Percentiles rank a stretch among this genome's conserved stretches.
Conservation (phyloP, 1,284 basidiomycete species). For the Malassezia vespertilionis region DNA sequence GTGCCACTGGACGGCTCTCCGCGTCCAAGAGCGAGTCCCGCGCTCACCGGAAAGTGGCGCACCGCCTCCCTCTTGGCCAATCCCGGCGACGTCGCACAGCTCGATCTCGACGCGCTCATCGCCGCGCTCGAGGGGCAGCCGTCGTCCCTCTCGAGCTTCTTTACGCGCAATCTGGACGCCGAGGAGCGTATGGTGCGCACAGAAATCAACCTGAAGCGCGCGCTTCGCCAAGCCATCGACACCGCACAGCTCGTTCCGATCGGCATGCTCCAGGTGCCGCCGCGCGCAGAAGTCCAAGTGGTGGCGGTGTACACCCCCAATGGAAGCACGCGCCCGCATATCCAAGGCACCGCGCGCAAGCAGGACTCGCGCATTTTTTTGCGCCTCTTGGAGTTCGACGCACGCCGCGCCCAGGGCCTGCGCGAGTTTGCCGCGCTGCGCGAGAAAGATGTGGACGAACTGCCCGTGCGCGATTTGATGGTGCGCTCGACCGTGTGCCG, state of each 20-base stretch:
- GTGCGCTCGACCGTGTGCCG: slow-evolving; percentile 50
- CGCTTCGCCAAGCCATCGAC: slow-evolving; percentile 48
- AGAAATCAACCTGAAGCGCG: slow-evolving; percentile 49
- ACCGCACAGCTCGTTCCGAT: slow-evolving; percentile 48
- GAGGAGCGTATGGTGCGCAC: slow-evolving; percentile 51
- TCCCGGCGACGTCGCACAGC: slow-evolving; percentile 46
- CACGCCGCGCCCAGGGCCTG: slow-evolving; percentile 20
- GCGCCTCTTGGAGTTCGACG: slow-evolving; percentile 50
- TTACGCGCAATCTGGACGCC: slow-evolving; percentile 49
- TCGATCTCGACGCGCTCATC: slow-evolving; percentile 50
- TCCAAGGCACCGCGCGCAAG: slow-evolving; percentile 49
- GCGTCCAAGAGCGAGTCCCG: slow-evolving; percentile 19
- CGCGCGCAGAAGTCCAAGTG: slow-evolving; percentile 47
- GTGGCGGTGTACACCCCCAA: slow-evolving; percentile 51
- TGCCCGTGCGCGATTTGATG: slow-evolving; percentile 52
- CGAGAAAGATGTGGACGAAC: slow-evolving; percentile 43
- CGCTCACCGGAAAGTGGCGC: slow-evolving; percentile 43
- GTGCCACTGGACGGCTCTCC: too few species aligned
- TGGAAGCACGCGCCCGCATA: slow-evolving; percentile 50
- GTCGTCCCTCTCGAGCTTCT: slow-evolving; percentile 44
- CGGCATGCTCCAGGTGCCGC: slow-evolving; percentile 45
- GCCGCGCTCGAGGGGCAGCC: slow-evolving; percentile 50
- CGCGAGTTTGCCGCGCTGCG: slow-evolving; percentile 37
- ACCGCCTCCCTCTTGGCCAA: slow-evolving; percentile 31
- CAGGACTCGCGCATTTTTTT: slow-evolving; percentile 52